phyloP scores from a whole-genome alignment of 257 asterid genomes.

The Nicotiana noctiflora region DNA sequence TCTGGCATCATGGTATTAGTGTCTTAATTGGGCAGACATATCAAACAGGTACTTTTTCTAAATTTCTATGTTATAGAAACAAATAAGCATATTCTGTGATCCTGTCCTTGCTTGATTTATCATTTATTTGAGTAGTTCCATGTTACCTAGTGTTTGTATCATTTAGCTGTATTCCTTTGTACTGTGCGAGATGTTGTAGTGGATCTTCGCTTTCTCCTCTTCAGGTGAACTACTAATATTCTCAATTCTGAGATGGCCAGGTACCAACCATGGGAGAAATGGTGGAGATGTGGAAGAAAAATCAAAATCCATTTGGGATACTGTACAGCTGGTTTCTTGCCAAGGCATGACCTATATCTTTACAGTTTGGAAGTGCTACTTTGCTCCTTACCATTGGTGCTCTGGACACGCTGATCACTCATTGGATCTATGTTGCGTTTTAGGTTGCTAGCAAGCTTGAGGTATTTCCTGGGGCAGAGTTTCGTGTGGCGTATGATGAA shows the following conservation, averaged over 20 bases:
- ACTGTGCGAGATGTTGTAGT: not conserved
- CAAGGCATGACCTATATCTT: conserved; percentile 44
- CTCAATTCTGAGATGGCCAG: conserved; percentile 23
- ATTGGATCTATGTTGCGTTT: not conserved
- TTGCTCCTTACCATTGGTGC: not conserved
- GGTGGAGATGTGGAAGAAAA: conserved; percentile 91
- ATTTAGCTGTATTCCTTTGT: not conserved
- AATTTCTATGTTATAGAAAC: not conserved
- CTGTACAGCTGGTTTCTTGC: conserved; percentile 97
- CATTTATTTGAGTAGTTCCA: not conserved
- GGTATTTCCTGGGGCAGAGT: conserved; percentile 94
- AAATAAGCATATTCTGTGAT: not conserved
- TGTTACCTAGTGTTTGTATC: not conserved
- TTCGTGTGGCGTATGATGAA: conserved; percentile 93
- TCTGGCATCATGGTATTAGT: not conserved
- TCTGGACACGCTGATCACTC: not conserved
- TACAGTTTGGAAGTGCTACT: not conserved
- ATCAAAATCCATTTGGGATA: conserved; percentile 79
- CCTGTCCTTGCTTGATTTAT: not conserved
- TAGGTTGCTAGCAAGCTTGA: conserved; percentile 88
- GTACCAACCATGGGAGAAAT: conserved; percentile 78
- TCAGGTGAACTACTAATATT: not conserved
- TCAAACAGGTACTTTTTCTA: not conserved
- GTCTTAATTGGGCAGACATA: not conserved
- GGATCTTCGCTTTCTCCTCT: not conserved